Conservation (phyloP, 2,329 filamentous ascomycete species). For the Verticillium tricorpus region DNA sequence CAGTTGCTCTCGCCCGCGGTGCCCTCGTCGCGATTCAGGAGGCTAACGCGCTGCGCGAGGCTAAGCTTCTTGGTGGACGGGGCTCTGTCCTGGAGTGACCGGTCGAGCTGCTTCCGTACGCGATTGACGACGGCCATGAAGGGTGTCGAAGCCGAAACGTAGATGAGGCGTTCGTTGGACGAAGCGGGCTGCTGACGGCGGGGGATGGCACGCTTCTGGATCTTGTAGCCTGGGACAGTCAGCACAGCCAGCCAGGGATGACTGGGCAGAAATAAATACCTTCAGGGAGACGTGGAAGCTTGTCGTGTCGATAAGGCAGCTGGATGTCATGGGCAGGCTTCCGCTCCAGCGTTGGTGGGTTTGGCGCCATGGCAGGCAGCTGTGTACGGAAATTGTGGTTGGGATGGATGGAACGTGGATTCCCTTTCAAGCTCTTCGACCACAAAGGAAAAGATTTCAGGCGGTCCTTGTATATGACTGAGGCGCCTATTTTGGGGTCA, state of each 20-base stretch:
- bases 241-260: constrained; percentile 4
- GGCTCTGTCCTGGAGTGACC: constrained; percentile 41
- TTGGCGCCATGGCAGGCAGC: constrained; percentile 13
- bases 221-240: constrained; percentile 34
- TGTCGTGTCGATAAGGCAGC: constrained; percentile 1
- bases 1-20: constrained; percentile 18
- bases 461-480: background rate
- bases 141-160: constrained; percentile 60
- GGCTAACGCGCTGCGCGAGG: constrained; percentile 40
- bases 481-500: background rate
- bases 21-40: constrained; percentile 28
- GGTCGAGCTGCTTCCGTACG: constrained; percentile 57
- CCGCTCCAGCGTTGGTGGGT: background rate
- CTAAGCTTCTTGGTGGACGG: constrained; percentile 39
- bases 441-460: background rate
- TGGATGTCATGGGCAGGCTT: constrained; percentile 1
- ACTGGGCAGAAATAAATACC: constrained; percentile 11
- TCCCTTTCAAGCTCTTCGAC: background rate
- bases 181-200: constrained; percentile 35
- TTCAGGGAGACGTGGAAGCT: constrained; percentile 11
- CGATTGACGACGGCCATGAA: constrained; percentile 66
- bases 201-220: constrained; percentile 45
- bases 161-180: constrained; percentile 47
- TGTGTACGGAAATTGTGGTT: background rate
- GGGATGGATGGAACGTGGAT: background rate